Percentiles rank a stretch among this genome's conserved stretches.
Conservation (phyloP, 2,329 filamentous ascomycete genomes). For the Diaporthe sp. region DNA sequence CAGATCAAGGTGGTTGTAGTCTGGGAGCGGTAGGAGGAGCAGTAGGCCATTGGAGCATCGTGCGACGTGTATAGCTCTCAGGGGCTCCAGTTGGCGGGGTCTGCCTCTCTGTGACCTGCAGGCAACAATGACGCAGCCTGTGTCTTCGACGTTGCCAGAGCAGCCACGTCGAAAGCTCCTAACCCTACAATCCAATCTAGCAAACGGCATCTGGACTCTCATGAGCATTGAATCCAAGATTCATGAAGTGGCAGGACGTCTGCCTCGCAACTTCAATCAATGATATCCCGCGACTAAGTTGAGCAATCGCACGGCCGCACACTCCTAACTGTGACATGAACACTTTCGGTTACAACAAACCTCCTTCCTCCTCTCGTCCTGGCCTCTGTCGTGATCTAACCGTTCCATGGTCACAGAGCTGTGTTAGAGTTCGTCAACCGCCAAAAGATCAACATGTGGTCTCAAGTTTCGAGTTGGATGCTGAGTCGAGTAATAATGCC, state of each 20-base stretch:
- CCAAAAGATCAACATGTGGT: background rate
- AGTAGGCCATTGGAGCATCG: constrained; percentile 7
- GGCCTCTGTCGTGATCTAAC: background rate
- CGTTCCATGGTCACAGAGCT: background rate
- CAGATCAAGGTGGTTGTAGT: background rate
- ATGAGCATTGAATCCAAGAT: background rate
- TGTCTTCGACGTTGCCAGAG: background rate
- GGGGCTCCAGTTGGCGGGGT: constrained; percentile 30
- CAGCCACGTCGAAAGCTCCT: constrained; percentile 17
- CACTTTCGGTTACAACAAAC: background rate
- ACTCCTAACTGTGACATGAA: background rate
- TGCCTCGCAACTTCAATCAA: background rate
- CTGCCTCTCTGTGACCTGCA: constrained; percentile 8
- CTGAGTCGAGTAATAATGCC: background rate
- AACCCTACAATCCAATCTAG: background rate
- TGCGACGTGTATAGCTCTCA: constrained; percentile 32
- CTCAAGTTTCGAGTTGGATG: background rate
- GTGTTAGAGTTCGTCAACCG: background rate
- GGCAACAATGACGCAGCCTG: constrained; percentile 26
- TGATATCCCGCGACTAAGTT: too few species aligned
- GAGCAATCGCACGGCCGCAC: background rate
- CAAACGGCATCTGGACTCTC: background rate
- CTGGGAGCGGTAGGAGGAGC: background rate
- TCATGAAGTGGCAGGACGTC: background rate
- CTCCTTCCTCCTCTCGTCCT: background rate